Conservation (phyloP, 305 asterid genomes). For the Coffea humblotiana region DNA sequence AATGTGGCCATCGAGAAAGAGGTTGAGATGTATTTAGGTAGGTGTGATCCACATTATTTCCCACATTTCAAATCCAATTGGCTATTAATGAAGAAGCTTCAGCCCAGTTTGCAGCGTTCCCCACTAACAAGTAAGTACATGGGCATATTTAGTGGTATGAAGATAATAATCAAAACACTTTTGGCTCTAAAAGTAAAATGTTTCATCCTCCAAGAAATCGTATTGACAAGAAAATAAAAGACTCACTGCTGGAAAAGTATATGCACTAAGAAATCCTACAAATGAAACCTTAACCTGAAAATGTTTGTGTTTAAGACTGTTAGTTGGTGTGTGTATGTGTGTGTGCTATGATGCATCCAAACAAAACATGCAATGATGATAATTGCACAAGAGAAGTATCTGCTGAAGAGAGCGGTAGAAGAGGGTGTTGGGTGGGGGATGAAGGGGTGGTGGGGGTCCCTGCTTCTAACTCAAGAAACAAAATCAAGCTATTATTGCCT, state of each 20-base stretch:
- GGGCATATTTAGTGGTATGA: not conserved
- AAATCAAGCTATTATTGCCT: constrained; percentile 56
- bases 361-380: constrained; percentile 45
- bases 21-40: not conserved
- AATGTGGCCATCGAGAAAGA: not conserved
- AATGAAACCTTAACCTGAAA: not conserved
- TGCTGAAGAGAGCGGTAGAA: constrained; percentile 12
- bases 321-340: not conserved
- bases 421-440: constrained; percentile 3
- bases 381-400: constrained; percentile 37
- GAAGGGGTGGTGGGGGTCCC: constrained; percentile 30
- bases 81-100: not conserved
- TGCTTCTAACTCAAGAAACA: constrained; percentile 63
- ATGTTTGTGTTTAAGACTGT: no score
- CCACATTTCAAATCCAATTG: not conserved
- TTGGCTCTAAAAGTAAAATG: not conserved
- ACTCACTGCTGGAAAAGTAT: not conserved
- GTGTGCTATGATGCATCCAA: constrained; percentile 25
- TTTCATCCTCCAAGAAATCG: not conserved
- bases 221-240: no score
- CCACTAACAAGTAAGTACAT: not conserved
- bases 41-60: not conserved
- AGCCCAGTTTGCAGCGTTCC: not conserved
- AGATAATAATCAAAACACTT: not conserved
- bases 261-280: not conserved